These are phyloP conservation scores for Dendrobium nobile DNA, from an alignment of 106 monocot species.

Conservation along the genomic window DNA sequence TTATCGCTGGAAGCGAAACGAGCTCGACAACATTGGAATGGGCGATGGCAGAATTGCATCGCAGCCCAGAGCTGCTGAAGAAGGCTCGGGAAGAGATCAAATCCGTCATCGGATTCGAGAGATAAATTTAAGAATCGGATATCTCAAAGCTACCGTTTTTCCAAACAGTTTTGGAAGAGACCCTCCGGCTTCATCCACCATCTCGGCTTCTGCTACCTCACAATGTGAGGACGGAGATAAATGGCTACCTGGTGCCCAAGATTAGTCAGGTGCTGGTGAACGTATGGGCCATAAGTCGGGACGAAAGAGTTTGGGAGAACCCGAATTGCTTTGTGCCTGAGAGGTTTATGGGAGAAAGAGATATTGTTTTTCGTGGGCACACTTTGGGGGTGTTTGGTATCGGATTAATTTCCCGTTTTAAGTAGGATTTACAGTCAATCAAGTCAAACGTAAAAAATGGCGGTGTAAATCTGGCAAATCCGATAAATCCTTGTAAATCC, in stretches of 20 bases:
- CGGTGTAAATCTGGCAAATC: too few relatives aligned
- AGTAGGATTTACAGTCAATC: too few relatives aligned
- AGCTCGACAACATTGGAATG: conserved; percentile 37
- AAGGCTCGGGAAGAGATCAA: conserved; percentile 25
- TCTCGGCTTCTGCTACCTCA: conserved; percentile 38
- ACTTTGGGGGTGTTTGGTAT: too few relatives aligned
- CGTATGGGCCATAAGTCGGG: conserved; percentile 14
- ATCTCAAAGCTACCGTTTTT: conserved; percentile 32
- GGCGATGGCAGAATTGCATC: conserved; percentile 53
- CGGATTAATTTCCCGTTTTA: too few relatives aligned
- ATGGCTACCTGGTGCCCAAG: conserved; percentile 6
- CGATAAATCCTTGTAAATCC: too few relatives aligned
- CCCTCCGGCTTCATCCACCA: conserved; percentile 45
- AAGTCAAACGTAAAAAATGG: too few relatives aligned
- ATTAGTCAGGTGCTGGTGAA: conserved; percentile 4
- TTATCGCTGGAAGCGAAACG: conserved; percentile 49
- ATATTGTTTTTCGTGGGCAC: conserved; percentile 1
- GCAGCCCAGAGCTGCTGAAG: conserved; percentile 7
- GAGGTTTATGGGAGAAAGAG: not conserved
- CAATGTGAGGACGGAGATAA: not conserved
- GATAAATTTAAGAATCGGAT: conserved; percentile 32
- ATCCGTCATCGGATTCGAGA: conserved; percentile 9
- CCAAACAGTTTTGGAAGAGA: conserved; percentile 52
- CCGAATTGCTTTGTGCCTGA: conserved; percentile 7
- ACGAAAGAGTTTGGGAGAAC: conserved; percentile 1